These are phyloP conservation scores for Paratinospora sagittata DNA, from an alignment of 164 flowering plant genomes.

Conservation along the genomic window DNA sequence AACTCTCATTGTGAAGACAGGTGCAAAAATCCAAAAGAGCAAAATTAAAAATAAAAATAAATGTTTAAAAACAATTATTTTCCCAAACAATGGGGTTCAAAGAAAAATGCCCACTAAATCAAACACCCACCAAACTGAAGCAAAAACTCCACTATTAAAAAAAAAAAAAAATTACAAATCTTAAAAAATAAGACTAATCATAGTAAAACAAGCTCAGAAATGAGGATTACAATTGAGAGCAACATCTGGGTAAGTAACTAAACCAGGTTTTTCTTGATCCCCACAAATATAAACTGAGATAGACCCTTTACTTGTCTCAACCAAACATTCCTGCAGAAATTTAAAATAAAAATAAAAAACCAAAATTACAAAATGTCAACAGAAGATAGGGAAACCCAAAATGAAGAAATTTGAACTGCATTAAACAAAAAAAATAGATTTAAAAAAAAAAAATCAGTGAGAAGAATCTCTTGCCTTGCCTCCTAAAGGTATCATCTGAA, in stretches of 20 bases:
- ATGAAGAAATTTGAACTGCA: conserved; percentile 7
- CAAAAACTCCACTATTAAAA: neutral
- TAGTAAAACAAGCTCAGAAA: conserved; percentile 6
- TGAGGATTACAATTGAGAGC: conserved; percentile 56
- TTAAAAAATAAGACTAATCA: conserved; percentile 5
- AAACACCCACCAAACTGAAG: neutral
- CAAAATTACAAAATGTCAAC: neutral
- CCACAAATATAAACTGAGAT: conserved; percentile 60
- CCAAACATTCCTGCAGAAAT: conserved; percentile 44
- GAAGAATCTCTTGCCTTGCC: conserved; percentile 38
- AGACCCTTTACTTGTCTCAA: conserved; percentile 51
- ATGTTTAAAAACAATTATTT: neutral
- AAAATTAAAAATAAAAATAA: neutral
- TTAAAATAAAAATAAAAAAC: neutral
- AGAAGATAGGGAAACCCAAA: neutral
- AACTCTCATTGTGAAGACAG: neutral
- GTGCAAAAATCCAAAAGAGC: neutral
- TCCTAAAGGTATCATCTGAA: conserved; percentile 42
- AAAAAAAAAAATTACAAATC: neutral
- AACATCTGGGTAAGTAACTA: conserved; percentile 67
- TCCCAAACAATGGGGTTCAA: neutral
- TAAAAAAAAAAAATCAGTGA: neutral
- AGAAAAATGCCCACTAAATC: conserved; percentile 8
- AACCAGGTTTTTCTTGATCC: conserved; percentile 64
- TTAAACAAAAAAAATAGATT: conserved; percentile 7